A percentile compares a stretch with the other conserved stretches of the same genome.
These are phyloP conservation scores for Balakata baccata DNA, from an alignment of 345 rosid species.

Conservation along the genomic window DNA sequence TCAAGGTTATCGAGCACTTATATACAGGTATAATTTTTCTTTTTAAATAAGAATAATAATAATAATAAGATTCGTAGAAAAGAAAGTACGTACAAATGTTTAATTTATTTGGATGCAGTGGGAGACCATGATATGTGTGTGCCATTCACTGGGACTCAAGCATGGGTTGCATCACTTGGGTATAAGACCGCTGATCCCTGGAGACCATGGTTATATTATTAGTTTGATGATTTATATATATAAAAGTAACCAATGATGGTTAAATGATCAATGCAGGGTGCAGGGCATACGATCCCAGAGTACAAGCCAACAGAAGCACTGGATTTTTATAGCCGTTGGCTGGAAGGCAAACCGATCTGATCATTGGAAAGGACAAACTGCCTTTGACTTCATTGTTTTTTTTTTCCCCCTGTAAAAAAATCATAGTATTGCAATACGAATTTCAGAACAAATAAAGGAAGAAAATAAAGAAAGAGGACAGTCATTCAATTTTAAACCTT, in stretches of 20 bases:
- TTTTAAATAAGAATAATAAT: no score
- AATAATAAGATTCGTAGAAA: no score
- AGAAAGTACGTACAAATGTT: no score
- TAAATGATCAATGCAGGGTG: no score
- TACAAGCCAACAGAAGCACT: conserved; percentile 55
- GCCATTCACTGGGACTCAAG: conserved; percentile 53
- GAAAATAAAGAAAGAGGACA: no score
- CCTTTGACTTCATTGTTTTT: no score
- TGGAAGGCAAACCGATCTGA: conserved; percentile 37
- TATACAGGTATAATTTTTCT: conserved; percentile 49
- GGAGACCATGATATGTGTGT: conserved; percentile 60
- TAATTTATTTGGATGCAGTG: conserved; percentile 21
- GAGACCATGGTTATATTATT: conserved; percentile 36
- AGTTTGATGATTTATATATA: neutral
- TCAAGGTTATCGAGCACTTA: conserved; percentile 49
- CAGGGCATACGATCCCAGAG: conserved; percentile 63
- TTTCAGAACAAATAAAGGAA: no score
- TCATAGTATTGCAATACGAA: no score
- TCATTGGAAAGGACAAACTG: no score
- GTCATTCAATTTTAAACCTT: no score
- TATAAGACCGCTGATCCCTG: conserved; percentile 37
- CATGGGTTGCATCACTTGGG: conserved; percentile 53
- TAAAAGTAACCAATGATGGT: no score
- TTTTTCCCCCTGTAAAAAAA: no score
- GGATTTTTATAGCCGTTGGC: conserved; percentile 42